phyloP scores from a whole-genome alignment of 306 rosid genomes.

The Lathyrus sativus region DNA sequence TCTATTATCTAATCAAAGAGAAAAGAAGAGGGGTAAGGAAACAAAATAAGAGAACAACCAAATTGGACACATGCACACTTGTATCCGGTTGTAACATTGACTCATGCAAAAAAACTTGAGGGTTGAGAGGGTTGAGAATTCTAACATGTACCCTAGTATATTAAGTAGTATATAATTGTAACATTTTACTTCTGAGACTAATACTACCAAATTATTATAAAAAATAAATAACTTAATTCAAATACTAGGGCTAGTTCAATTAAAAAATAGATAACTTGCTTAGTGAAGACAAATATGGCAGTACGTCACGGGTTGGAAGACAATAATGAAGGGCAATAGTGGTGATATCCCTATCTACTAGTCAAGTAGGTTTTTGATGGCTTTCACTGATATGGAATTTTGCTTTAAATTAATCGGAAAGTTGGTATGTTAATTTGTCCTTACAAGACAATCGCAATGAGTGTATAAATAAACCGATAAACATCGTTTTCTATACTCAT shows the following conservation, averaged over 20 bases:
- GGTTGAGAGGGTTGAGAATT: too few relatives aligned
- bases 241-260: neutral
- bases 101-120: too few relatives aligned
- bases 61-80: too few relatives aligned
- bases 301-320: slow-evolving; percentile 22
- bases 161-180: too few relatives aligned
- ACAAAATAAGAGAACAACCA: too few relatives aligned
- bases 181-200: too few relatives aligned
- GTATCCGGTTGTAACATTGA: too few relatives aligned
- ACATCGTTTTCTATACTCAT: slow-evolving; percentile 38
- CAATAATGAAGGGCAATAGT: slow-evolving; percentile 25
- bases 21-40: too few relatives aligned
- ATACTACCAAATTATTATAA: too few relatives aligned
- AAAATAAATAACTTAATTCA: neutral
- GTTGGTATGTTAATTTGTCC: slow-evolving; percentile 45
- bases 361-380: slow-evolving; percentile 36
- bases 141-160: too few relatives aligned
- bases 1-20: too few relatives aligned
- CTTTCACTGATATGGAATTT: slow-evolving; percentile 28
- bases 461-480: slow-evolving; percentile 30
- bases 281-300: neutral
- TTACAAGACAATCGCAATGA: slow-evolving; percentile 15
- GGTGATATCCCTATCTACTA: slow-evolving; percentile 31
- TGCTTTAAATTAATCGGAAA: slow-evolving; percentile 33
- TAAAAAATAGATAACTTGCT: neutral